These are phyloP conservation scores for Candida yuanshanica DNA, from an alignment of 805 yeast species.

Conservation along the genomic window DNA sequence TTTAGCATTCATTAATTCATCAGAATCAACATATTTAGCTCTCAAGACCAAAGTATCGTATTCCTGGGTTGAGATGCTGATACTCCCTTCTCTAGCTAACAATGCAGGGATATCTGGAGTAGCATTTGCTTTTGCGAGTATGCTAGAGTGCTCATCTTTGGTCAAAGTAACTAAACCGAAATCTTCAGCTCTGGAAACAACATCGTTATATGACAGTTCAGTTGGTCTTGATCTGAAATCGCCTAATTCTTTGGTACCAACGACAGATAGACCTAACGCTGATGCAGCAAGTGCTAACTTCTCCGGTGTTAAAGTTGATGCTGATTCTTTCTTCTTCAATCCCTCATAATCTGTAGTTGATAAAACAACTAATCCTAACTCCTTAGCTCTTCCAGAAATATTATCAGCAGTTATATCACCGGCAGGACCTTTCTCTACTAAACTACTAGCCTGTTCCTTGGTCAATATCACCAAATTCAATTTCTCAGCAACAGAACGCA, in stretches of 20 bases:
- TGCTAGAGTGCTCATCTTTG: too few species aligned
- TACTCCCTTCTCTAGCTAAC: background rate
- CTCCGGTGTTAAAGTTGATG: constrained; percentile 1
- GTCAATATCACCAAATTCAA: constrained; percentile 21
- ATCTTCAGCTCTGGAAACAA: constrained; percentile 13
- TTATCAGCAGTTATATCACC: background rate
- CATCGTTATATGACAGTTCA: constrained; percentile 6
- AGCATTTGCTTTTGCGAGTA: too few species aligned
- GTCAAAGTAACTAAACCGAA: constrained; percentile 3
- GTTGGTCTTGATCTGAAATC: background rate
- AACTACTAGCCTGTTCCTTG: constrained; percentile 12
- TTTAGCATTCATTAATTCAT: background rate
- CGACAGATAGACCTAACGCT: constrained; percentile 6
- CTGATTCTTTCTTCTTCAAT: constrained; percentile 1
- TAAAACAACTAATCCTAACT: constrained; percentile 3
- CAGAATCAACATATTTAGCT: background rate
- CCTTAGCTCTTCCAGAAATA: constrained; percentile 3
- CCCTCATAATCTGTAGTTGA: constrained; percentile 3
- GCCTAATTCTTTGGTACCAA: background rate
- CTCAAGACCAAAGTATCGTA: background rate
- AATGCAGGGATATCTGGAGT: background rate
- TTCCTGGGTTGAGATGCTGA: background rate
- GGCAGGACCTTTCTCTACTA: constrained; percentile 8
- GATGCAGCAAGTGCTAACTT: constrained; percentile 6
- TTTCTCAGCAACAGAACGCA: constrained; percentile 14